Conservation (phyloP, 306 rosid species). For the Cicer judaicum region DNA sequence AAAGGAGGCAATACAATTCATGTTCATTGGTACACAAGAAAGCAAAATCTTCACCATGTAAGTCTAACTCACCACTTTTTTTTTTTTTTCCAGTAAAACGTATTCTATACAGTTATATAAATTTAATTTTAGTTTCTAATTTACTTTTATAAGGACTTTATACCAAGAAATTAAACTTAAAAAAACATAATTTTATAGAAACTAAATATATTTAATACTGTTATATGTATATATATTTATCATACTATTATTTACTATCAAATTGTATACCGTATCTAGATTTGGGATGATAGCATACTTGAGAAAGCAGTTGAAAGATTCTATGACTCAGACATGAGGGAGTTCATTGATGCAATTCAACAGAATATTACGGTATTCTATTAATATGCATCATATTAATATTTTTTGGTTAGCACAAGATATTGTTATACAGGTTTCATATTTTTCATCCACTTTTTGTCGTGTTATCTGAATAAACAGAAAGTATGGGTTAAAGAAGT, state of each 20-base stretch:
- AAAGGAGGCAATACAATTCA: conserved; percentile 69
- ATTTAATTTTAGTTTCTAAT: too few relatives aligned
- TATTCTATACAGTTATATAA: too few relatives aligned
- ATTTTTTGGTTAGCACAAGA: neutral
- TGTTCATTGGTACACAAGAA: conserved; percentile 71
- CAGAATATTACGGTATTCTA: conserved; percentile 65
- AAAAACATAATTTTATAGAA: too few relatives aligned
- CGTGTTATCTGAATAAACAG: conserved; percentile 46
- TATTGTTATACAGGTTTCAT: neutral
- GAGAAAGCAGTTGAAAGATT: conserved; percentile 68
- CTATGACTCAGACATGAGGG: conserved; percentile 50
- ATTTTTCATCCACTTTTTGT: neutral
- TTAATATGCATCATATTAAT: neutral
- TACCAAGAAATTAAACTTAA: too few relatives aligned
- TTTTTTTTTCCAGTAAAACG: too few relatives aligned
- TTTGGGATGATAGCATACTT: conserved; percentile 78
- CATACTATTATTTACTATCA: too few relatives aligned
- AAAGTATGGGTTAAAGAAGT: conserved; percentile 67
- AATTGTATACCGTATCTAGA: conserved; percentile 42
- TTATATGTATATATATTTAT: neutral
- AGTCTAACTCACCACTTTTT: conserved; percentile 1
- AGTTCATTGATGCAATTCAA: conserved; percentile 57
- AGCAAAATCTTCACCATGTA: conserved; percentile 83
- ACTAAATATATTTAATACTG: neutral
- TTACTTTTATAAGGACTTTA: too few relatives aligned